These are phyloP conservation scores for Zygoascus meyerae DNA, from an alignment of 1,139 yeast genomes.

Conservation along the genomic window DNA sequence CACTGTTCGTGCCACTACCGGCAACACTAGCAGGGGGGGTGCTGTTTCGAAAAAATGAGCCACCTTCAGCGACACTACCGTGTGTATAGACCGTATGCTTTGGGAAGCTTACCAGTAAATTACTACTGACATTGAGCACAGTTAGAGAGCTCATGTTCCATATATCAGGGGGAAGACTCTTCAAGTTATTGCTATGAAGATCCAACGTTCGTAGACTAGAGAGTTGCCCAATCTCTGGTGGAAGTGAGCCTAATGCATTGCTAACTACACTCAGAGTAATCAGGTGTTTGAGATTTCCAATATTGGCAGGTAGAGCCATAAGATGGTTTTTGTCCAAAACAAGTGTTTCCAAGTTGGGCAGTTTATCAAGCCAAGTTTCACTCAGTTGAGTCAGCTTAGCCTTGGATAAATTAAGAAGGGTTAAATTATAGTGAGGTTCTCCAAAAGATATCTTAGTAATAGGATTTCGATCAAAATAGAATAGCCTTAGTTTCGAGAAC, in stretches of 20 bases:
- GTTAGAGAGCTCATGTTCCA: conserved; percentile 59
- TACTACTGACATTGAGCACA: conserved; percentile 71
- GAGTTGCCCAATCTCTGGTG: conserved; percentile 59
- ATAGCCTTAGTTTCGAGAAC: conserved; percentile 28
- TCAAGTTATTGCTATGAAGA: conserved; percentile 79
- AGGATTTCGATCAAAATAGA: conserved; percentile 67
- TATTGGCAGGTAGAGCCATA: conserved; percentile 65
- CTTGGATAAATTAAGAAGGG: conserved; percentile 69
- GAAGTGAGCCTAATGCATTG: conserved; percentile 72
- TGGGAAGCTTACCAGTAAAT: conserved; percentile 63
- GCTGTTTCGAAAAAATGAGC: conserved; percentile 2
- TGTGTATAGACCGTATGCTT: conserved; percentile 31
- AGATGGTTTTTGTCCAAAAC: conserved; percentile 79
- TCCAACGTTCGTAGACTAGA: conserved; percentile 63
- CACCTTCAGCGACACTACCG: conserved; percentile 14
- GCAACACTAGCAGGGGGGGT: conserved; percentile 1
- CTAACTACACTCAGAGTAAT: conserved; percentile 64
- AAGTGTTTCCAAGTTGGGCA: conserved; percentile 67
- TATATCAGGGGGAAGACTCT: conserved; percentile 59
- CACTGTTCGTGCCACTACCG: neutral
- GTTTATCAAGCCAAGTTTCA: conserved; percentile 52
- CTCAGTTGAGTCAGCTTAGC: conserved; percentile 78
- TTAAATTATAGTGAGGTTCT: conserved; percentile 53
- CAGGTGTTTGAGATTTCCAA: conserved; percentile 55
- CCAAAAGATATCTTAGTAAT: conserved; percentile 68